A percentile compares a stretch with the other conserved stretches of the same genome.
Conservation (phyloP, 139 green algal genomes). For the Picochlorum sp. region DNA sequence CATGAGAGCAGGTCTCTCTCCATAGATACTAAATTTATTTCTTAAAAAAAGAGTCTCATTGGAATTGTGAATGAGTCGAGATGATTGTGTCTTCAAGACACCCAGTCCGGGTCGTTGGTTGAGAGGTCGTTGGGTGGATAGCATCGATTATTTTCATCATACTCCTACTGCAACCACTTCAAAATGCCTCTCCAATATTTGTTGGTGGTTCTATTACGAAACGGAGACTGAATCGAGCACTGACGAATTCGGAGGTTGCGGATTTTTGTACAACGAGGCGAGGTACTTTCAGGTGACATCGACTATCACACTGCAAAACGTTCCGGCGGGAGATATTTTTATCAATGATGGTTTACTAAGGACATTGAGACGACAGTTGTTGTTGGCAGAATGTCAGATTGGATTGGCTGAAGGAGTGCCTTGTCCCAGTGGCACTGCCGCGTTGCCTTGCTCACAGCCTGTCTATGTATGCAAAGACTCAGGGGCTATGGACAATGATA, state of each 20-base stretch:
- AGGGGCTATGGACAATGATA: not conserved
- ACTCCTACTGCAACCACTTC: no score
- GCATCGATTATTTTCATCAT: no score
- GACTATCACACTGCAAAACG: constrained; percentile 5
- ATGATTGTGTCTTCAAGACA: no score
- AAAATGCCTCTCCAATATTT: no score
- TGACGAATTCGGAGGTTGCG: not conserved
- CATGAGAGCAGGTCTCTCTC: no score
- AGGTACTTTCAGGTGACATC: constrained; percentile 2
- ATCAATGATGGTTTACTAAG: constrained; percentile 21
- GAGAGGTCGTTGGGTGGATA: no score
- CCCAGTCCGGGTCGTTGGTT: no score
- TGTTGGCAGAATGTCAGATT: constrained; percentile 22
- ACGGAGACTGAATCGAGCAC: not conserved
- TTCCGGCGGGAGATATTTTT: constrained; percentile 4
- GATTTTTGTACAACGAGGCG: not conserved
- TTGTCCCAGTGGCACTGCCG: not conserved
- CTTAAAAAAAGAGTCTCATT: not conserved
- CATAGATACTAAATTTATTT: not conserved
- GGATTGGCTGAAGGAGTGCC: not conserved
- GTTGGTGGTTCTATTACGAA: not conserved
- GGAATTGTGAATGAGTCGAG: no score
- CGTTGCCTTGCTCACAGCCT: constrained; percentile 5
- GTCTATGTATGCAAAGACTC: not conserved
- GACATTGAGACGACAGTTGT: constrained; percentile 13